These are phyloP conservation scores for Paraphoma sp. DNA, from an alignment of 2,329 filamentous ascomycete species.

Conservation along the genomic window DNA sequence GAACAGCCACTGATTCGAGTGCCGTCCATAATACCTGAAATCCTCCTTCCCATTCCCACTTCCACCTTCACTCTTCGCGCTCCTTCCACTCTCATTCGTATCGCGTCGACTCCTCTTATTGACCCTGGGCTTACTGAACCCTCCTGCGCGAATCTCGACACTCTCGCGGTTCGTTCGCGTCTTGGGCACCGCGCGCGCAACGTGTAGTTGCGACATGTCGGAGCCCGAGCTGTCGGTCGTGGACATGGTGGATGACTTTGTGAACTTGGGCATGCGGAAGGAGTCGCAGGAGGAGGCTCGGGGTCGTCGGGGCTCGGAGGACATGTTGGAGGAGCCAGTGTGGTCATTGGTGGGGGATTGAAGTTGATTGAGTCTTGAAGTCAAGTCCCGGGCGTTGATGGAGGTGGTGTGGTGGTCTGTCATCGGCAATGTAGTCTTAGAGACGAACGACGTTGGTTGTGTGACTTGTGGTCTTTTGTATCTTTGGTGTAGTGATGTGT, in stretches of 20 bases:
- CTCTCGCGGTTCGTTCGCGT: constrained; percentile 17
- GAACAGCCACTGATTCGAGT: constrained; percentile 49
- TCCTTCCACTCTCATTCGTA: constrained; percentile 21
- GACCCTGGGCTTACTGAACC: constrained; percentile 38
- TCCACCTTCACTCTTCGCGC: constrained; percentile 18
- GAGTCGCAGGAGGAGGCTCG: constrained; percentile 39
- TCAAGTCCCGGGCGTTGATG: constrained; percentile 36
- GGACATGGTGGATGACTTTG: constrained; percentile 36
- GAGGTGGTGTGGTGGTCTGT: constrained; percentile 32
- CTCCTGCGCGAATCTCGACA: constrained; percentile 28
- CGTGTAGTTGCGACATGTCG: constrained; percentile 18
- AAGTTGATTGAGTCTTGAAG: constrained; percentile 25
- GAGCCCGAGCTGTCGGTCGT: constrained; percentile 23
- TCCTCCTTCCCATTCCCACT: constrained; percentile 24
- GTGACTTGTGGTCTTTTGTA: constrained; percentile 2
- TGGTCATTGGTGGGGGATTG: constrained; percentile 11
- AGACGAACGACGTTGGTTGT: constrained; percentile 8
- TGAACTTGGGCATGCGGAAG: constrained; percentile 23
- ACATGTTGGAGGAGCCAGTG: constrained; percentile 21
- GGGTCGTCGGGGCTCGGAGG: constrained; percentile 22
- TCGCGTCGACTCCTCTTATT: constrained; percentile 21
- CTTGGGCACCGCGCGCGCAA: constrained; percentile 19
- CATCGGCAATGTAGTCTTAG: constrained; percentile 33
- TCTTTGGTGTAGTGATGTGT: constrained; percentile 2
- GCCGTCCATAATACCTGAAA: constrained; percentile 44